Conservation (phyloP, 2,329 filamentous ascomycete species). For the Talaromyces verruculosus region DNA sequence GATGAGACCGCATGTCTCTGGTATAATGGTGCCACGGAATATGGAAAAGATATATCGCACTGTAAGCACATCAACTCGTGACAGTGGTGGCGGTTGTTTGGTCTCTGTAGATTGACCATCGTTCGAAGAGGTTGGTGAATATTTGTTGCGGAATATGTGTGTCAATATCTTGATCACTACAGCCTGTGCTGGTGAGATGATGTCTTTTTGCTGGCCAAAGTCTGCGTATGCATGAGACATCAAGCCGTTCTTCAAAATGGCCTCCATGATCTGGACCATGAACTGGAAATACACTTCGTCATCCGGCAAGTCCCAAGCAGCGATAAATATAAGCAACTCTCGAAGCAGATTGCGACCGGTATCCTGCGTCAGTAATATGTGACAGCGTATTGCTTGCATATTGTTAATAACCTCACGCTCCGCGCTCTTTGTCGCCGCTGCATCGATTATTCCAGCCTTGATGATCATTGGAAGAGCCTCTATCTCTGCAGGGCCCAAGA, state of each 20-base stretch:
- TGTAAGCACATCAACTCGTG: slow-evolving; percentile 61
- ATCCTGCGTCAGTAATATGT: slow-evolving; percentile 84
- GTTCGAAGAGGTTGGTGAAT: slow-evolving; percentile 49
- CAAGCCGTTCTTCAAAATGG: slow-evolving; percentile 82
- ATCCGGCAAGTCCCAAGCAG: slow-evolving; percentile 93
- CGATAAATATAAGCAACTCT: slow-evolving; percentile 92
- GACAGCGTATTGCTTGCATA: slow-evolving; percentile 84
- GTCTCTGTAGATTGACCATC: slow-evolving; percentile 56
- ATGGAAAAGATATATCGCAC: slow-evolving; percentile 91
- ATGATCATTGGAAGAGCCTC: slow-evolving; percentile 97
- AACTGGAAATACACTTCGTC: slow-evolving; percentile 94
- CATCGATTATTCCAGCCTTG: slow-evolving; percentile 89
- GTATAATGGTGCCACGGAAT: slow-evolving; percentile 88
- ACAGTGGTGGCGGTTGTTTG: slow-evolving; percentile 57
- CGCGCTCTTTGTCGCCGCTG: slow-evolving; percentile 67
- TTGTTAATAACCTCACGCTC: slow-evolving; percentile 64
- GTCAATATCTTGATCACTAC: slow-evolving; percentile 88
- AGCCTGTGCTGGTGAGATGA: slow-evolving; percentile 91
- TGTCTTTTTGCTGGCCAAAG: slow-evolving; percentile 88
- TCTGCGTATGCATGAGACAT: slow-evolving; percentile 92
- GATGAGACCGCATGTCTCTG: slow-evolving; percentile 91
- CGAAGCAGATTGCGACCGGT: slow-evolving; percentile 85
- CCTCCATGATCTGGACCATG: slow-evolving; percentile 92
- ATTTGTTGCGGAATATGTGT: slow-evolving; percentile 74
- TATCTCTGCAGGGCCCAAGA: slow-evolving; percentile 90